Conservation (phyloP, 768 basidiomycete species). For the Tulasnella sp. region DNA sequence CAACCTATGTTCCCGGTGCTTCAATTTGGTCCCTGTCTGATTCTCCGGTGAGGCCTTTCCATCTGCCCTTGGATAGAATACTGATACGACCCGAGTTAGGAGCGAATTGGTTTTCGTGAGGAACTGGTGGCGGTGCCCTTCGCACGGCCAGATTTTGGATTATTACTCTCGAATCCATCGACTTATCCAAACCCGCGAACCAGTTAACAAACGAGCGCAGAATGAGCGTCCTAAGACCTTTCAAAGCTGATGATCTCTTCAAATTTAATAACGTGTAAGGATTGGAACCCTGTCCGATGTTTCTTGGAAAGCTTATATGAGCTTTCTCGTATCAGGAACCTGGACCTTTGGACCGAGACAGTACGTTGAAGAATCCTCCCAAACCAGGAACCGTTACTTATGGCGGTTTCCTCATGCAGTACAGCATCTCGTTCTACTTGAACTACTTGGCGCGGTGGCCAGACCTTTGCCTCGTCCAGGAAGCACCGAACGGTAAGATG, state of each 20-base stretch:
- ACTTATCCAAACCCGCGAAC: neutral
- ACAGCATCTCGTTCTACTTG: slow-evolving; percentile 81
- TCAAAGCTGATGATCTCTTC: slow-evolving; percentile 84
- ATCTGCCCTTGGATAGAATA: neutral
- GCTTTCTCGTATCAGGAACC: slow-evolving; percentile 53
- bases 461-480: slow-evolving; percentile 77
- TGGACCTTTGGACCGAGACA: slow-evolving; percentile 97
- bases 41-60: neutral
- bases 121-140: neutral
- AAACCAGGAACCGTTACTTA: neutral
- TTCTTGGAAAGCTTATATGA: neutral
- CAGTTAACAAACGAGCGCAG: neutral
- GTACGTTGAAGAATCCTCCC: slow-evolving; percentile 40
- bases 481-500: slow-evolving; percentile 70
- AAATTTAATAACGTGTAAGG: slow-evolving; percentile 85
- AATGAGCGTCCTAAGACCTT: slow-evolving; percentile 83
- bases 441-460: slow-evolving; percentile 87
- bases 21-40: neutral
- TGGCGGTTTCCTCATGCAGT: slow-evolving; percentile 40
- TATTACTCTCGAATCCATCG: neutral
- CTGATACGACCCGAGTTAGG: neutral
- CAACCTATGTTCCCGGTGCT: neutral
- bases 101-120: neutral
- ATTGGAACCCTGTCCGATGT: neutral
- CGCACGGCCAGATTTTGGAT: slow-evolving; percentile 1